These are phyloP conservation scores for Flueggea neowawraea DNA, from an alignment of 441 rosid species.

Conservation along the genomic window DNA sequence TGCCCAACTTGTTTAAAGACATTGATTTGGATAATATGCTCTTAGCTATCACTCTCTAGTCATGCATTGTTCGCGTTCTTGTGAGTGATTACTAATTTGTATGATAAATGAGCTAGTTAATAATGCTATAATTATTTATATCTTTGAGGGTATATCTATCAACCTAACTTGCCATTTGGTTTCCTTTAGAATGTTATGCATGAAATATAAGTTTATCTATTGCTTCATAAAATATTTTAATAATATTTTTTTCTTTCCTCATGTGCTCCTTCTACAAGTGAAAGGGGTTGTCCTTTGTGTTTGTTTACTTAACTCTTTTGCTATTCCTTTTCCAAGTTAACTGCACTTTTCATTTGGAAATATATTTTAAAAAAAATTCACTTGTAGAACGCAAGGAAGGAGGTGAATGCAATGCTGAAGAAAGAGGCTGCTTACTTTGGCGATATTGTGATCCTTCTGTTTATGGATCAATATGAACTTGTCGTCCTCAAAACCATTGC, in stretches of 20 bases:
- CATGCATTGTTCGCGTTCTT: too few species aligned
- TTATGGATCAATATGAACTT: conserved; percentile 97
- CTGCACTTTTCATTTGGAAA: background rate
- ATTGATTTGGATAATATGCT: too few species aligned
- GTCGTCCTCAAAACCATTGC: conserved; percentile 96
- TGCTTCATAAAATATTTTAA: too few species aligned
- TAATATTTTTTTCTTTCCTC: background rate
- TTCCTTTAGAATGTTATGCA: background rate
- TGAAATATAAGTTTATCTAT: background rate
- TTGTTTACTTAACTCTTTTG: background rate
- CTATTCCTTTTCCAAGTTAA: background rate
- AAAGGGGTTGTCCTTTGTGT: background rate
- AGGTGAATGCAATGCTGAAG: conserved; percentile 86
- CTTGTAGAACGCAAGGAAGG: conserved; percentile 81
- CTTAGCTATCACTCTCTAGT: too few species aligned
- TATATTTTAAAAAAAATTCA: background rate
- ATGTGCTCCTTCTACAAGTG: background rate
- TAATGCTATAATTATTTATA: background rate
- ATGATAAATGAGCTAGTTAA: background rate
- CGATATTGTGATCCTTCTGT: conserved; percentile 83
- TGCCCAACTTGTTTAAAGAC: too few species aligned
- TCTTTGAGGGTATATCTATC: background rate
- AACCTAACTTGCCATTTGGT: background rate
- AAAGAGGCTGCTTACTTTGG: conserved; percentile 94
- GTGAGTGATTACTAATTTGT: too few species aligned